Percentiles rank a stretch among this genome's conserved stretches.
Evolutionary conservation across 2,329 filamentous ascomycete genomes (phyloP).

Genomic region (Pseudogymnoascus sp.): DNA sequence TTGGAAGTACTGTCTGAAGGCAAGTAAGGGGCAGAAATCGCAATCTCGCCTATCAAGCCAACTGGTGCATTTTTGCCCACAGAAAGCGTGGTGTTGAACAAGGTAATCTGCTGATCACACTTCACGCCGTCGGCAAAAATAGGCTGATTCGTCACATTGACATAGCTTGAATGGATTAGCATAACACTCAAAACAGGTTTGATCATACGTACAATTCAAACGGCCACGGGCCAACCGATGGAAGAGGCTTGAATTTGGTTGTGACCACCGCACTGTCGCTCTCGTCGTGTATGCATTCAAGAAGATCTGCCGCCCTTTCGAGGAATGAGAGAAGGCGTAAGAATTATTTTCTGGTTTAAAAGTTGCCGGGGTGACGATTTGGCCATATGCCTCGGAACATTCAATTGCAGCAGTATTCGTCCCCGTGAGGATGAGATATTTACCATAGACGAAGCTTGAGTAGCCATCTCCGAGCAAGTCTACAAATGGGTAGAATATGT

Average conservation of each 20-base stretch:
- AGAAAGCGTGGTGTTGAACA: conserved; percentile 41
- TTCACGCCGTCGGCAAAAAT: conserved; percentile 34
- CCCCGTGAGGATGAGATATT: conserved; percentile 39
- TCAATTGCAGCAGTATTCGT: conserved; percentile 34
- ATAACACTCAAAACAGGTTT: conserved; percentile 30
- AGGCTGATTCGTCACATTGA: conserved; percentile 49
- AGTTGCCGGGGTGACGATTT: conserved; percentile 22
- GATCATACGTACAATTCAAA: conserved; percentile 13
- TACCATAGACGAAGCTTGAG: conserved; percentile 45
- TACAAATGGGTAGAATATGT: conserved; percentile 49
- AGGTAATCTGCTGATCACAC: conserved; percentile 39
- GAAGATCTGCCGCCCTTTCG: background rate
- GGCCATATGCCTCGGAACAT: conserved; percentile 41
- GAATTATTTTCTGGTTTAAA: background rate
- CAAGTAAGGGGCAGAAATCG: conserved; percentile 27
- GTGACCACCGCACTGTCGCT: background rate
- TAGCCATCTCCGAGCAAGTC: conserved; percentile 44
- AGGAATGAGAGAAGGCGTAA: background rate
- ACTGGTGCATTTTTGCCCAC: conserved; percentile 27
- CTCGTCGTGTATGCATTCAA: conserved; percentile 30
- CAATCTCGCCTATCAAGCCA: conserved; percentile 29
- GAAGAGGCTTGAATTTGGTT: conserved; percentile 21
- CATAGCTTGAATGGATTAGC: conserved; percentile 32
- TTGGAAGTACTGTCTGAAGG: conserved; percentile 24
- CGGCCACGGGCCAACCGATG: background rate